Percentiles rank a stretch among this genome's conserved stretches.
phyloP scores from a whole-genome alignment of 768 basidiomycete genomes.

The Hemileccinum impolitum region DNA sequence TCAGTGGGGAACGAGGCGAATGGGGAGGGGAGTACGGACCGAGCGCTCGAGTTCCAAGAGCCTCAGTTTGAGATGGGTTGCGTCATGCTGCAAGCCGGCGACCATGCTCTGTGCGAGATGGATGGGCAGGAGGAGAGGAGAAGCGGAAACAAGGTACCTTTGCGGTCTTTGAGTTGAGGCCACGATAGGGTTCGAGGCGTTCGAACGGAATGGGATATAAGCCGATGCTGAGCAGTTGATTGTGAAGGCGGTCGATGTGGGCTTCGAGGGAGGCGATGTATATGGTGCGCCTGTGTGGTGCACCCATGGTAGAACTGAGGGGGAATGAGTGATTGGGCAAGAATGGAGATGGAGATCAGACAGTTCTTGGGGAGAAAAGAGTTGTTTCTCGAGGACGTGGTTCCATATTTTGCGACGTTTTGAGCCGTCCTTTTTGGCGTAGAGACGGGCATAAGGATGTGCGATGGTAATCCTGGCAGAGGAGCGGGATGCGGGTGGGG shows the following conservation, averaged over 20 bases:
- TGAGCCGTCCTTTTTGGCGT: slow-evolving; percentile 57
- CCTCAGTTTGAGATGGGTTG: slow-evolving; percentile 54
- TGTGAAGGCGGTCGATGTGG: slow-evolving; percentile 66
- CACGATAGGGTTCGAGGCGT: slow-evolving; percentile 59
- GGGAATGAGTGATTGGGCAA: neutral
- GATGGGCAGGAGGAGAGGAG: neutral
- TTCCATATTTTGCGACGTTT: slow-evolving; percentile 78
- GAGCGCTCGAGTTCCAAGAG: slow-evolving; percentile 67
- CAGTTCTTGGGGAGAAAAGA: slow-evolving; percentile 69
- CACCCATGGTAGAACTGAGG: slow-evolving; percentile 59
- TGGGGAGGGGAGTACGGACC: slow-evolving; percentile 30
- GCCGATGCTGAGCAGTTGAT: slow-evolving; percentile 49
- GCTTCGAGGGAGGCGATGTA: slow-evolving; percentile 72
- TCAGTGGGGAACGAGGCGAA: neutral
- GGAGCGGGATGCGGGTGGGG: slow-evolving; percentile 20
- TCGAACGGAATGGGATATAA: slow-evolving; percentile 55
- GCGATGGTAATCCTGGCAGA: slow-evolving; percentile 37
- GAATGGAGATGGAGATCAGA: slow-evolving; percentile 25
- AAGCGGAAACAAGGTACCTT: slow-evolving; percentile 44
- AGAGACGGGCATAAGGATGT: slow-evolving; percentile 69
- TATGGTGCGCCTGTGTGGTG: slow-evolving; percentile 63
- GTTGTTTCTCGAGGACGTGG: slow-evolving; percentile 68
- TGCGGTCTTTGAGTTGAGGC: slow-evolving; percentile 73
- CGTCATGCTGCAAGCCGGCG: slow-evolving; percentile 64
- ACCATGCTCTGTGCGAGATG: slow-evolving; percentile 58